Conservation (phyloP, 73 alveolate genomes). For the Paramecium sonneborni region DNA sequence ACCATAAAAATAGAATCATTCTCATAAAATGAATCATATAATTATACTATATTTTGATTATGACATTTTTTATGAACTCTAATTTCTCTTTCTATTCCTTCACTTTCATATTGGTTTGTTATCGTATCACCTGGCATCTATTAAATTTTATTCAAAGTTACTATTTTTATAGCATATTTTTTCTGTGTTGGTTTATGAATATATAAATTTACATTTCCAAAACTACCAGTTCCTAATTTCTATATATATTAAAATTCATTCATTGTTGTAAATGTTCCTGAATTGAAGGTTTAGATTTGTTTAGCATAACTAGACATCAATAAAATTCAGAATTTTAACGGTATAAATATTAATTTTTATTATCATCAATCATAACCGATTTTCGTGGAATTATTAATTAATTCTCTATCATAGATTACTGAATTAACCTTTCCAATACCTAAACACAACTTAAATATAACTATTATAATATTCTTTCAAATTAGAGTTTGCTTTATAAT, state of each 20-base stretch:
- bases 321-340: not conserved
- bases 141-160: not conserved
- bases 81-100: constrained; percentile 64
- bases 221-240: constrained; percentile 60
- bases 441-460: not conserved
- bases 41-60: constrained; percentile 24
- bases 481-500: not conserved
- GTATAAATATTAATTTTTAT: not conserved
- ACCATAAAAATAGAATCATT: constrained; percentile 58
- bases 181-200: constrained; percentile 17
- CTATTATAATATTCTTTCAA: not conserved
- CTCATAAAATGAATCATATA: constrained; percentile 59
- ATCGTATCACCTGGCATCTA: constrained; percentile 59
- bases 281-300: constrained; percentile 5
- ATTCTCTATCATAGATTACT: not conserved
- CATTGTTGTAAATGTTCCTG: constrained; percentile 25
- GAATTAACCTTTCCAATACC: not conserved
- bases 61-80: constrained; percentile 47
- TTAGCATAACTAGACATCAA: constrained; percentile 28
- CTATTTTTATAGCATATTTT: constrained; percentile 62
- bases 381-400: not conserved
- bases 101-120: not conserved
- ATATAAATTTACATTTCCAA: constrained; percentile 55
- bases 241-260: constrained; percentile 29
- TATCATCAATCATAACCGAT: not conserved